Base-by-base conservation (phyloP, 495 filamentous ascomycete genomes). In the Hyaloscypha bicolor region DNA sequence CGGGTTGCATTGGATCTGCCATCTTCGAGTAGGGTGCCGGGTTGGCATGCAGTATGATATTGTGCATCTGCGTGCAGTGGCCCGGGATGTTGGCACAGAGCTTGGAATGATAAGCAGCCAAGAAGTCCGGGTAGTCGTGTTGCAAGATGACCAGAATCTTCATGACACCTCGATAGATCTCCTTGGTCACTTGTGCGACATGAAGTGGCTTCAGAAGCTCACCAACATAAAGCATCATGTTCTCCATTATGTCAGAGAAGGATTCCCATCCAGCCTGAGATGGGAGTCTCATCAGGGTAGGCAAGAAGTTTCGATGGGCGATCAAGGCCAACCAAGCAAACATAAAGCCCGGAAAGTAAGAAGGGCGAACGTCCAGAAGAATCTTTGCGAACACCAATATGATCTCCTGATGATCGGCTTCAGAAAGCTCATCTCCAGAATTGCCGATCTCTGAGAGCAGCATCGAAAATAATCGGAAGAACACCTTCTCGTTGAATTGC, bases 51-150 rank as follows among this genome's bases (percentile, higher is more conserved):
- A 97, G 85, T 55, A 98, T 86, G 42, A 97, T 81, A 76, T 97
- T 98, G 69, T 91, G 89, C 64, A 98, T 85, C 76, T 99, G 95
- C 31, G 88, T 88, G 73, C 91, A 94, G 71, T 96, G 91, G 29
- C 86, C 83, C 1, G 96, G 93, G 60, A 98, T 91, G 70, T 87
- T 87, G 74, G 93, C 90, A 83, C 91, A 93, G 55, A 99, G 86
- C 64, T 89, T 87, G 69, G 90, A 88, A 70, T 96, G 91, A 74
- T 95, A 91, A 70, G 94, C 91, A 32, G 90, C 89, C 52, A 98
- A 82, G 76, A 97, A 98, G 63, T 96, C 93, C 0, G 93, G 92
- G 77, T 92, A 97, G 75, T 99, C 95, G 69, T 98, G 95, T 64
- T 96, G 90, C 57, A 99, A 81, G 42, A 97, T 85, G 22, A 95